A percentile compares a stretch with the other conserved stretches of the same genome.
Evolutionary conservation across 2,329 filamentous ascomycete genomes (phyloP).

Genomic region (Grosmannia huntii): DNA sequence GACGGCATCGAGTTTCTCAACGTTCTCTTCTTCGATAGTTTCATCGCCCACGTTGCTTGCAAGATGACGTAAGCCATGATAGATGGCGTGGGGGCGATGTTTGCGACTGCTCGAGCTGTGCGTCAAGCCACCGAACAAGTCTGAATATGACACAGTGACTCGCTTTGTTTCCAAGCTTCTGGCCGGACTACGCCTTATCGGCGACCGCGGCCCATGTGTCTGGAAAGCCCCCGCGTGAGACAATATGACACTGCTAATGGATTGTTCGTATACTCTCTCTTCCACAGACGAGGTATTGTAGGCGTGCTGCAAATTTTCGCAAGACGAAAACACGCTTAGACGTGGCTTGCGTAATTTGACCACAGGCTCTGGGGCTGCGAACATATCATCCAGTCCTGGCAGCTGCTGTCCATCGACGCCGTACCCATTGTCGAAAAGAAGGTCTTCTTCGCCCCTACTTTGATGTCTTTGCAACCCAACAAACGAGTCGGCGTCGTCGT

Average conservation of each 20-base stretch:
- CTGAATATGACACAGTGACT: not conserved
- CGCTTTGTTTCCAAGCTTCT: not conserved
- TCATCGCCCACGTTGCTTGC: not conserved
- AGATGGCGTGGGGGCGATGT: not conserved
- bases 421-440: conserved; percentile 24
- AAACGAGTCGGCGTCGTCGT: conserved; percentile 22
- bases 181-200: not conserved
- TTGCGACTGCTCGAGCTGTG: not conserved
- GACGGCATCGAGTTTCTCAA: conserved; percentile 14
- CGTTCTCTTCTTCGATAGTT: conserved; percentile 8
- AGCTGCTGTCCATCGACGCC: conserved; percentile 9
- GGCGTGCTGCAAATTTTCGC: not conserved
- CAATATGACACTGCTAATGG: not conserved
- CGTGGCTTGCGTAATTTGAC: not conserved
- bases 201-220: not conserved
- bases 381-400: conserved; percentile 6
- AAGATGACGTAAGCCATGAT: not conserved
- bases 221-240: not conserved
- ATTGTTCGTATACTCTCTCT: not conserved
- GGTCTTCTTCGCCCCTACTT: conserved; percentile 21
- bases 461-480: conserved; percentile 9
- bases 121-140: not conserved
- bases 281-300: not conserved
- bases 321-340: not conserved
- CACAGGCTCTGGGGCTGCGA: conserved; percentile 2